Conservation (phyloP, 2,329 filamentous ascomycete species). For the Celoporthe dispersa region DNA sequence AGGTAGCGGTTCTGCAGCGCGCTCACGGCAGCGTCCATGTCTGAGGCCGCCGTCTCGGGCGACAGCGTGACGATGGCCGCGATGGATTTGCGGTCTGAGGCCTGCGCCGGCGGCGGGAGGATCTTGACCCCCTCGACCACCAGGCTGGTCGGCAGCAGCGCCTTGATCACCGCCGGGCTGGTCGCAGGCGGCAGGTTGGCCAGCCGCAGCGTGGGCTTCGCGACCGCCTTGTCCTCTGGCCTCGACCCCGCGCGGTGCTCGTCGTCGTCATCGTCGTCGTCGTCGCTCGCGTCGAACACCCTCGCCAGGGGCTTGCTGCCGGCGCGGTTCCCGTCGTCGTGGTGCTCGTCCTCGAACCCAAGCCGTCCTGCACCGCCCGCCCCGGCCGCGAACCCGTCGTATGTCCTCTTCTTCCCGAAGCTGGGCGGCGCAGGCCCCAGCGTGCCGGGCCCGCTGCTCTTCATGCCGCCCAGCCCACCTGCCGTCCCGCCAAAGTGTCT, state of each 20-base stretch:
- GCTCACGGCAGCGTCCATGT: slow-evolving; percentile 82
- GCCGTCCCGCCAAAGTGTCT: slow-evolving; percentile 68
- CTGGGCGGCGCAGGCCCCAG: slow-evolving; percentile 58
- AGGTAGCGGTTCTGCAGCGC: slow-evolving; percentile 81
- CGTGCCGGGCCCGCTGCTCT: slow-evolving; percentile 64
- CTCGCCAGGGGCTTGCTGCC: slow-evolving; percentile 59
- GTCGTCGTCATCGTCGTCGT: slow-evolving; percentile 55
- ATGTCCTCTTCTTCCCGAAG: slow-evolving; percentile 59
- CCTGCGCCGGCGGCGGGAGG: slow-evolving; percentile 57
- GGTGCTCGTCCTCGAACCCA: slow-evolving; percentile 44
- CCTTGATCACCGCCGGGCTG: slow-evolving; percentile 63
- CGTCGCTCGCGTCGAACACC: slow-evolving; percentile 71
- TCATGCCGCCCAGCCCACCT: slow-evolving; percentile 54
- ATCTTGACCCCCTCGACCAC: slow-evolving; percentile 76
- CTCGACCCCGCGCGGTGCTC: slow-evolving; percentile 44
- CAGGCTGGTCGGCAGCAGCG: slow-evolving; percentile 62
- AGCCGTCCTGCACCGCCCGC: slow-evolving; percentile 40
- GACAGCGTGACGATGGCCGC: slow-evolving; percentile 82
- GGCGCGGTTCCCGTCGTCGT: slow-evolving; percentile 48
- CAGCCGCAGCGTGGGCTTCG: slow-evolving; percentile 66
- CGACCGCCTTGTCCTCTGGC: slow-evolving; percentile 61
- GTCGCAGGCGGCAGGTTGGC: slow-evolving; percentile 64
- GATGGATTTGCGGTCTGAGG: slow-evolving; percentile 70
- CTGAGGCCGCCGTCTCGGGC: slow-evolving; percentile 78
- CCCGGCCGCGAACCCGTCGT: slow-evolving; percentile 49